These are phyloP conservation scores for Neonothopanus nambi DNA, from an alignment of 1,284 basidiomycete genomes.

Conservation along the genomic window DNA sequence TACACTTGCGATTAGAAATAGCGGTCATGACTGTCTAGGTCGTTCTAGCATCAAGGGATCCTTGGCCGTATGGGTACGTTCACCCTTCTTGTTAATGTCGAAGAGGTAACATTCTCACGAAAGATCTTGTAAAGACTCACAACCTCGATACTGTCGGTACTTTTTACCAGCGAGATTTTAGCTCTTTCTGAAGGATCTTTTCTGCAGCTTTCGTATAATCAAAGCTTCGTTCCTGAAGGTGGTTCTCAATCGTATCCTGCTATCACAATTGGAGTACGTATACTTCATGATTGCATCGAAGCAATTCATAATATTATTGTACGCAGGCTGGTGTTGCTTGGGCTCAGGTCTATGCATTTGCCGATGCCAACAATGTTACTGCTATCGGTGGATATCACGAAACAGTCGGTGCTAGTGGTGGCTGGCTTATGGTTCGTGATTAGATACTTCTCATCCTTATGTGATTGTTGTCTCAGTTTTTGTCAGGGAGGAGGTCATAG, in stretches of 20 bases:
- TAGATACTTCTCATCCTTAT: too few species aligned
- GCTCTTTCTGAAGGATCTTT: not conserved
- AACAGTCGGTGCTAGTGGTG: constrained; percentile 27
- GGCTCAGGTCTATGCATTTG: constrained; percentile 27
- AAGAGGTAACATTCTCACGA: too few species aligned
- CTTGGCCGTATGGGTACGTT: not conserved
- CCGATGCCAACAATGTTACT: constrained; percentile 31
- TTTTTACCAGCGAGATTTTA: too few species aligned
- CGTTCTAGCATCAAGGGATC: not conserved
- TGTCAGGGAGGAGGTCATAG: constrained; percentile 45
- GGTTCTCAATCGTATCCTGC: constrained; percentile 14
- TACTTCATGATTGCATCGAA: not conserved
- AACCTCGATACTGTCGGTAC: too few species aligned
- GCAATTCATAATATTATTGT: not conserved
- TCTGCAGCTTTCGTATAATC: constrained; percentile 11
- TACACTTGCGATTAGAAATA: not conserved
- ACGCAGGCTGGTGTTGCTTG: constrained; percentile 26
- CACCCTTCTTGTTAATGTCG: too few species aligned
- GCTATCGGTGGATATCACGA: constrained; percentile 27
- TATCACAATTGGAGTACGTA: constrained; percentile 24
- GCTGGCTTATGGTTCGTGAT: constrained; percentile 24
- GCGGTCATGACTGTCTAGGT: constrained; percentile 4
- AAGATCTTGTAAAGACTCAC: too few species aligned
- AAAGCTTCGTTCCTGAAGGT: constrained; percentile 17
- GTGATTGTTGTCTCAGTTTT: not conserved